These are phyloP conservation scores for Lantana camara DNA, from an alignment of 257 asterid genomes.

Conservation along the genomic window DNA sequence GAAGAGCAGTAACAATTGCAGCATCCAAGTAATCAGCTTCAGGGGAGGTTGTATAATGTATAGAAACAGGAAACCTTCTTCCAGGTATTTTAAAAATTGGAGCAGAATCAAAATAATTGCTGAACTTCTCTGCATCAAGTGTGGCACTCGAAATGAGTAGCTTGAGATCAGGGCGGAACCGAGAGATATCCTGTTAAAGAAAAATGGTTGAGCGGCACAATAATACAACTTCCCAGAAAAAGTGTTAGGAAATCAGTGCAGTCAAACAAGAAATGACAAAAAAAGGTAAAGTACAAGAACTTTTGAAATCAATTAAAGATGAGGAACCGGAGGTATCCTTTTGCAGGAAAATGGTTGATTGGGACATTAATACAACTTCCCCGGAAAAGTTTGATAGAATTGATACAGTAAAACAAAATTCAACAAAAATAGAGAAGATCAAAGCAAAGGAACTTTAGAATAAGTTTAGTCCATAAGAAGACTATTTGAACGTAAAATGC, in stretches of 20 bases:
- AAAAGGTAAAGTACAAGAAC: not conserved
- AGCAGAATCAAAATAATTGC: constrained; percentile 69
- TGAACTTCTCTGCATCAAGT: constrained; percentile 84
- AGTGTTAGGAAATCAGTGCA: not conserved
- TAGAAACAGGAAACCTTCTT: constrained; percentile 89
- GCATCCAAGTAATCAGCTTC: constrained; percentile 99
- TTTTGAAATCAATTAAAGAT: not conserved
- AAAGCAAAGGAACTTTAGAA: too few relatives aligned
- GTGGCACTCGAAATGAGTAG: constrained; percentile 95
- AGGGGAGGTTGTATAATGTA: constrained; percentile 90
- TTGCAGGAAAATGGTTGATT: too few relatives aligned
- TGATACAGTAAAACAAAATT: too few relatives aligned
- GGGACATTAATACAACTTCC: too few relatives aligned
- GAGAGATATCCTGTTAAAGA: constrained; percentile 64
- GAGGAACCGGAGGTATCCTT: too few relatives aligned
- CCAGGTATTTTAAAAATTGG: constrained; percentile 89
- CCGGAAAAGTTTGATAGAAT: too few relatives aligned
- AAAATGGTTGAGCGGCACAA: constrained; percentile 20
- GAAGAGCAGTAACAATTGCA: constrained; percentile 86
- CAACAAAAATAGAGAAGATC: too few relatives aligned
- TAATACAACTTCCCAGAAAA: not conserved
- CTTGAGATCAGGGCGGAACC: constrained; percentile 87
- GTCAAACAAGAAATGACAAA: not conserved
- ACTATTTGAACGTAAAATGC: not conserved
- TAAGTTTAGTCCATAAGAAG: too few relatives aligned